Conservation (phyloP, 2,329 filamentous ascomycete genomes). For the Aspergillus quadricinctus region DNA sequence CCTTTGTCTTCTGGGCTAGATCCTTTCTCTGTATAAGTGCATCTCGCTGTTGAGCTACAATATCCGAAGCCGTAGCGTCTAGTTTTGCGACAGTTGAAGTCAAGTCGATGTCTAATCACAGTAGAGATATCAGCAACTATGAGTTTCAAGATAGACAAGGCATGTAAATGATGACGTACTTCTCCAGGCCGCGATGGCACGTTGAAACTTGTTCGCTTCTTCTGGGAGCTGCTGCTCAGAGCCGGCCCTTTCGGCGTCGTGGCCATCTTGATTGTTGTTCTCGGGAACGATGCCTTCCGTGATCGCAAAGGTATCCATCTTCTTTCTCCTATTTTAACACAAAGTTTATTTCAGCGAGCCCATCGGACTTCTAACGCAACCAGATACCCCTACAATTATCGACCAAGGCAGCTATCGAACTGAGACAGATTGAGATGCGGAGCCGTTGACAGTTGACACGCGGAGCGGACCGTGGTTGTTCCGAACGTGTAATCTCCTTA, state of each 20-base stretch:
- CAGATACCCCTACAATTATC: not conserved
- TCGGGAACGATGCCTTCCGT: constrained; percentile 37
- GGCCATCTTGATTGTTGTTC: constrained; percentile 23
- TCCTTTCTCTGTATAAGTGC: constrained; percentile 96
- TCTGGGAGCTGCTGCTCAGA: constrained; percentile 40
- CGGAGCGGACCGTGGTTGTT: constrained; percentile 3
- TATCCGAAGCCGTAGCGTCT: constrained; percentile 90
- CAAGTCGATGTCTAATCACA: constrained; percentile 71
- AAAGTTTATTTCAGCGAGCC: not conserved
- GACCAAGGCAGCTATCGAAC: not conserved
- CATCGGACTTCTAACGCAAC: not conserved
- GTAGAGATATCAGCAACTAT: constrained; percentile 1
- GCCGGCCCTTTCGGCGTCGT: constrained; percentile 20
- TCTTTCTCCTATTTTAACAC: constrained; percentile 1
- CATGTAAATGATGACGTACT: constrained; percentile 54
- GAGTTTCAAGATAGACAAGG: not conserved
- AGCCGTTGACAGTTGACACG: constrained; percentile 1
- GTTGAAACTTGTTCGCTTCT: constrained; percentile 89
- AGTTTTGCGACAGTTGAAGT: constrained; percentile 77
- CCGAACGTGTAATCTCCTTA: not conserved
- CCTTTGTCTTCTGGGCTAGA: constrained; percentile 97
- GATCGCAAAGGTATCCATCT: constrained; percentile 43
- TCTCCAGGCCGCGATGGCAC: constrained; percentile 92
- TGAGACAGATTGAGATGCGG: not conserved
- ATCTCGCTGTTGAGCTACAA: constrained; percentile 88